Evolutionary conservation across 2,329 filamentous ascomycete species (phyloP).

Genomic region (Colletotrichum tofieldiae): DNA sequence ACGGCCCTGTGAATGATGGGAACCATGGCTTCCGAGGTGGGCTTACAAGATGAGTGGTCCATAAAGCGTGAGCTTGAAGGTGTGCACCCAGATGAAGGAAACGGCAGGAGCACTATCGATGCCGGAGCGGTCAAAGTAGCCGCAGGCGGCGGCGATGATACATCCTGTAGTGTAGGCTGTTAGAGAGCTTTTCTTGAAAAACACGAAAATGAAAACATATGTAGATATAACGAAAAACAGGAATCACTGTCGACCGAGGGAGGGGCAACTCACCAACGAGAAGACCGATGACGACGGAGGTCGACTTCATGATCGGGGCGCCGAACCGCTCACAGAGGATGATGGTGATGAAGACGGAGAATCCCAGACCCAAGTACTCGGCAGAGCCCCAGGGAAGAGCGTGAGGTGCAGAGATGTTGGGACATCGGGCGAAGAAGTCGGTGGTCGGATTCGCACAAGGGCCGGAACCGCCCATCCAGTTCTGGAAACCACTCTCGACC

Average conservation of each 20-base stretch:
- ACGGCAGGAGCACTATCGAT: conserved; percentile 81
- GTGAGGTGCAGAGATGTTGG: conserved; percentile 77
- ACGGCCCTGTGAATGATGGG: neutral
- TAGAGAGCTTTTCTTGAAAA: neutral
- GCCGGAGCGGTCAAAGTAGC: conserved; percentile 82
- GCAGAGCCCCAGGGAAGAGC: conserved; percentile 84
- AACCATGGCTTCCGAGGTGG: too few species aligned
- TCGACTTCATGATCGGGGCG: conserved; percentile 87
- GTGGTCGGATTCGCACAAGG: conserved; percentile 65
- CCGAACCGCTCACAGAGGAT: conserved; percentile 87
- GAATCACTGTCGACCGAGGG: too few species aligned
- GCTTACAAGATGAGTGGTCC: conserved; percentile 76
- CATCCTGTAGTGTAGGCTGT: conserved; percentile 66
- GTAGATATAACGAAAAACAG: too few species aligned
- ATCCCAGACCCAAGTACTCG: conserved; percentile 84
- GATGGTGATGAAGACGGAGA: conserved; percentile 85
- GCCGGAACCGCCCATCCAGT: conserved; percentile 85
- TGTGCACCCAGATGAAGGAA: conserved; percentile 86
- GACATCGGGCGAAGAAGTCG: conserved; percentile 76
- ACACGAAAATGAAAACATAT: too few species aligned
- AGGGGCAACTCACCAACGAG: conserved; percentile 53
- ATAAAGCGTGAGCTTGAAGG: conserved; percentile 81
- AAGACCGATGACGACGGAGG: conserved; percentile 81
- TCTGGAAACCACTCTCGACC: conserved; percentile 79
- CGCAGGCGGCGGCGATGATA: conserved; percentile 83